Conservation (phyloP, 257 asterid species). For the Solanum etuberosum region DNA sequence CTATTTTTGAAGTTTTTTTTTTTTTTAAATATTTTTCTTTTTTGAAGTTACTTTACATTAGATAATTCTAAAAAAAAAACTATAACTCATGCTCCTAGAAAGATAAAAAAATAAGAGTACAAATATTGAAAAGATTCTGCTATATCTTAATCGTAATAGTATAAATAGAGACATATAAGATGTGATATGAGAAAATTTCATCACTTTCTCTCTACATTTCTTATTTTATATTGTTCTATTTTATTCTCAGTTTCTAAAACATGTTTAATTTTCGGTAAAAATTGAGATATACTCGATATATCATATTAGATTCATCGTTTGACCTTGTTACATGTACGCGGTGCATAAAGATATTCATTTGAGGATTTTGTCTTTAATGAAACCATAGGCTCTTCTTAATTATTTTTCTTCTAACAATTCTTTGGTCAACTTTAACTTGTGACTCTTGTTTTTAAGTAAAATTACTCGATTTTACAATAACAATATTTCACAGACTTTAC, state of each 20-base stretch:
- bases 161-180: neutral
- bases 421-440: neutral
- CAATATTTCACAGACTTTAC: no score
- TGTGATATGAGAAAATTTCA: neutral
- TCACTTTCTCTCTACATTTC: neutral
- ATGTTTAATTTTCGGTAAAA: neutral
- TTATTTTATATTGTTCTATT: no score
- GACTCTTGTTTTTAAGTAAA: neutral
- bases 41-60: neutral
- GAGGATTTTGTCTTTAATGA: no score
- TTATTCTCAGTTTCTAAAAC: neutral
- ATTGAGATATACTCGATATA: neutral
- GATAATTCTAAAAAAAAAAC: neutral
- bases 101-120: neutral
- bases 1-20: neutral
- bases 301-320: no score
- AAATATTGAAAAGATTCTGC: neutral
- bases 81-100: neutral
- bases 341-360: no score
- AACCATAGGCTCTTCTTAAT: no score
- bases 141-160: neutral
- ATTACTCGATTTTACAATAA: neutral
- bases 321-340: no score
- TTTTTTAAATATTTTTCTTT: no score
- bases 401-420: neutral